Percentiles rank a stretch among this genome's conserved stretches.
Conservation (phyloP, 2,329 filamentous ascomycete genomes). For the Botrytis porri region DNA sequence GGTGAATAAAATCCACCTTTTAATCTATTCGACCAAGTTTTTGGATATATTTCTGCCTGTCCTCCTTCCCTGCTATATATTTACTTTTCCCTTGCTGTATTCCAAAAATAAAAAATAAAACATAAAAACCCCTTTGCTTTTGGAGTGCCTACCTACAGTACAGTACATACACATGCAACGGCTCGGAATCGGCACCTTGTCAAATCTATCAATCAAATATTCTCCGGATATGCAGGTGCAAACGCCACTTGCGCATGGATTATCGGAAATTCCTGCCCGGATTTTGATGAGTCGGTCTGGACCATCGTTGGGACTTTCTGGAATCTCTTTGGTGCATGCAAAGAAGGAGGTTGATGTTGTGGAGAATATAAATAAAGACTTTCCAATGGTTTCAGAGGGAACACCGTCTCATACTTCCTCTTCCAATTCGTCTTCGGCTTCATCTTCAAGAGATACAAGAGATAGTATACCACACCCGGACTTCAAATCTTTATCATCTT, state of each 20-base stretch:
- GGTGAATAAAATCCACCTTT: no score
- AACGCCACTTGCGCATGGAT: conserved; percentile 7
- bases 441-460: neutral
- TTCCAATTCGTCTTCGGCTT: neutral
- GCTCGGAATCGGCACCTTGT: conserved; percentile 11
- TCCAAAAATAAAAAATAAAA: no score
- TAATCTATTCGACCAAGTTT: neutral
- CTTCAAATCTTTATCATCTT: neutral
- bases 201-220: neutral
- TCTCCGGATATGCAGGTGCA: conserved; percentile 2
- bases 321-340: neutral
- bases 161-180: conserved; percentile 13
- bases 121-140: neutral
- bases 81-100: neutral
- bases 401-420: neutral
- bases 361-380: neutral
- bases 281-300: neutral
- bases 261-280: neutral
- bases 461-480: neutral
- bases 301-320: neutral
- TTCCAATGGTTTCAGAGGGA: neutral
- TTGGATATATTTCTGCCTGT: neutral
- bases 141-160: neutral
- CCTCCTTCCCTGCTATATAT: neutral
- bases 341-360: neutral